Evolutionary conservation across 768 basidiomycete species (phyloP).

Genomic region (Cystofilobasidium macerans): DNA sequence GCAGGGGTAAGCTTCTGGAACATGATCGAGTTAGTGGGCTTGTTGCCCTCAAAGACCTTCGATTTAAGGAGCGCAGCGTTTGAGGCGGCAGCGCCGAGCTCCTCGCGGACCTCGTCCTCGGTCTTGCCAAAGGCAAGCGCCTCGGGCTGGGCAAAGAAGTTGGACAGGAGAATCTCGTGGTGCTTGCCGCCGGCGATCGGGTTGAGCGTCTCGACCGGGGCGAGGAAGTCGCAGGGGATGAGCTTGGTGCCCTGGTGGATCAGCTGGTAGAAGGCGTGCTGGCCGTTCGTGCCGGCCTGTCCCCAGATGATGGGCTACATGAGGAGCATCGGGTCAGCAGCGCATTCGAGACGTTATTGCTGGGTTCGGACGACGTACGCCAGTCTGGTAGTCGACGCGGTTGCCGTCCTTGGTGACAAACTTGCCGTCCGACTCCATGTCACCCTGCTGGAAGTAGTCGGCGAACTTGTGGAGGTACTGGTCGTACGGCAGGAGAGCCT

Average conservation of each 20-base stretch:
- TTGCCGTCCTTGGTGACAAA: constrained; percentile 85
- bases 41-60: constrained; percentile 96
- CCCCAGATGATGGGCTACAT: constrained; percentile 95
- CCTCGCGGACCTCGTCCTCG: constrained; percentile 67
- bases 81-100: constrained; percentile 44
- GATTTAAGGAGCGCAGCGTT: constrained; percentile 82
- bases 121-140: constrained; percentile 93
- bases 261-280: constrained; percentile 96
- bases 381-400: constrained; percentile 90
- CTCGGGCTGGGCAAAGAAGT: constrained; percentile 97
- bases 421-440: constrained; percentile 99
- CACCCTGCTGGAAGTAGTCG: constrained; percentile 97
- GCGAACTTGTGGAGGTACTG: constrained; percentile 99
- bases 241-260: constrained; percentile 42
- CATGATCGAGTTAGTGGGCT: constrained; percentile 89
- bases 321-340: background rate
- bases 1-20: constrained; percentile 87
- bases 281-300: constrained; percentile 88
- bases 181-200: constrained; percentile 75
- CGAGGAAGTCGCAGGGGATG: constrained; percentile 76
- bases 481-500: constrained; percentile 90
- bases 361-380: constrained; percentile 55
- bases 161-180: constrained; percentile 91
- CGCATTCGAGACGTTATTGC: background rate
- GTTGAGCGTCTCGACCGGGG: constrained; percentile 80